A percentile compares a stretch with the other conserved stretches of the same genome.
These are phyloP conservation scores for Ettlia oleoabundans DNA, from an alignment of 139 green algal species.

Conservation along the genomic window DNA sequence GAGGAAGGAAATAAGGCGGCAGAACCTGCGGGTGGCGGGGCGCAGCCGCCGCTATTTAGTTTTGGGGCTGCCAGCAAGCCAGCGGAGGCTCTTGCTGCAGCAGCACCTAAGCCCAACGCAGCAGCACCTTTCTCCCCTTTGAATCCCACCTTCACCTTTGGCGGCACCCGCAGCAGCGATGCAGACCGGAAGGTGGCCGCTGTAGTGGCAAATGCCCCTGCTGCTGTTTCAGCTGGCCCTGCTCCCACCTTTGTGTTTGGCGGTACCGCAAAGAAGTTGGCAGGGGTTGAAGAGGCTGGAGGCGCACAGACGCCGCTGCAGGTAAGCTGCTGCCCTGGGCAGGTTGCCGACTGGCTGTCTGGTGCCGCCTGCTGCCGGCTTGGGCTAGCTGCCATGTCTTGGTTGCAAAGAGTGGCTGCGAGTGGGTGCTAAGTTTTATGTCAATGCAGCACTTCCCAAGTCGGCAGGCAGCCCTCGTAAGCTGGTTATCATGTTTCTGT, in stretches of 20 bases:
- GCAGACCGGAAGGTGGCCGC: constrained; percentile 28
- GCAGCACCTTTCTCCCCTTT: too few species aligned
- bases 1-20: not conserved
- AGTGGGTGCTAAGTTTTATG: too few species aligned
- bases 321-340: not conserved
- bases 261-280: not conserved
- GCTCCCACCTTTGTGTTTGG: constrained; percentile 30
- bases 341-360: not conserved
- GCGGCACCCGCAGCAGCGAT: not conserved
- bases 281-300: not conserved
- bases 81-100: not conserved
- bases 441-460: too few species aligned
- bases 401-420: too few species aligned
- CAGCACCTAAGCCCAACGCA: not conserved
- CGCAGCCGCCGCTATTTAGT: constrained; percentile 2
- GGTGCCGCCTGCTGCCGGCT: not conserved
- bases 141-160: constrained; percentile 26
- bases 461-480: too few species aligned
- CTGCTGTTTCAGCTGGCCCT: not conserved
- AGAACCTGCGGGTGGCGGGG: not conserved
- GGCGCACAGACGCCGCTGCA: not conserved
- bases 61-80: not conserved
- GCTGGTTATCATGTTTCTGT: too few species aligned
- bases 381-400: too few species aligned
- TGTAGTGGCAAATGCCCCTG: not conserved